A percentile compares a stretch with the other conserved stretches of the same genome.
phyloP scores from a whole-genome alignment of 768 basidiomycete genomes.

The Asterophora lycoperdoides region DNA sequence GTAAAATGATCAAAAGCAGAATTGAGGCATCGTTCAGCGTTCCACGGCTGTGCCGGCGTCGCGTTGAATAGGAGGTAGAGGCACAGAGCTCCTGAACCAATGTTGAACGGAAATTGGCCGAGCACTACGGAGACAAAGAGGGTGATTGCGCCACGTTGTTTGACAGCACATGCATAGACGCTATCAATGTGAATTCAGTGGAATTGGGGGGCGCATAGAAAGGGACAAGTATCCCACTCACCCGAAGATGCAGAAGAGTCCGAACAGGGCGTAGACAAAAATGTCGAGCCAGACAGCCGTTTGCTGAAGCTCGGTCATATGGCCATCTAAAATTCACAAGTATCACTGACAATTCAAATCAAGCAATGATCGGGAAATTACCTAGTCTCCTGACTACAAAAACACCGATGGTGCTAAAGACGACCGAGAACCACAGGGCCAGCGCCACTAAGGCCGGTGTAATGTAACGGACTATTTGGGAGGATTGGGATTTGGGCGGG shows the following conservation, averaged over 20 bases:
- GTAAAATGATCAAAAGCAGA: conserved; percentile 12
- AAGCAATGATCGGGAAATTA: neutral
- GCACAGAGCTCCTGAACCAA: conserved; percentile 25
- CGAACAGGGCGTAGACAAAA: conserved; percentile 14
- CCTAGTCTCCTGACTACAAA: conserved; percentile 7
- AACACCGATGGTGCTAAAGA: conserved; percentile 12
- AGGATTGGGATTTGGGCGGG: conserved; percentile 7
- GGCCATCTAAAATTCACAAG: conserved; percentile 5
- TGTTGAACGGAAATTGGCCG: conserved; percentile 25
- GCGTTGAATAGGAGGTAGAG: conserved; percentile 25
- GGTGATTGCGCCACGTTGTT: conserved; percentile 8
- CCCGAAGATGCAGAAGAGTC: conserved; percentile 17
- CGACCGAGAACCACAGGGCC: conserved; percentile 10
- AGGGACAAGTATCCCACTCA: conserved; percentile 11
- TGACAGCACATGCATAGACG: conserved; percentile 15
- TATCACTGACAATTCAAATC: neutral
- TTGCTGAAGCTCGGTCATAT: conserved; percentile 16
- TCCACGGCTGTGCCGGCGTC: conserved; percentile 6
- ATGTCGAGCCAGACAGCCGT: conserved; percentile 19
- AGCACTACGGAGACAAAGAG: conserved; percentile 20
- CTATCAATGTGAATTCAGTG: conserved; percentile 4
- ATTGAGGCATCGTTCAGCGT: conserved; percentile 7
- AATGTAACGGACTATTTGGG: conserved; percentile 5
- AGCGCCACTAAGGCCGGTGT: conserved; percentile 1
- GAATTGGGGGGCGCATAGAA: neutral